phyloP scores from a whole-genome alignment of 1,284 basidiomycete genomes.

The Pseudozyma thailandica region DNA sequence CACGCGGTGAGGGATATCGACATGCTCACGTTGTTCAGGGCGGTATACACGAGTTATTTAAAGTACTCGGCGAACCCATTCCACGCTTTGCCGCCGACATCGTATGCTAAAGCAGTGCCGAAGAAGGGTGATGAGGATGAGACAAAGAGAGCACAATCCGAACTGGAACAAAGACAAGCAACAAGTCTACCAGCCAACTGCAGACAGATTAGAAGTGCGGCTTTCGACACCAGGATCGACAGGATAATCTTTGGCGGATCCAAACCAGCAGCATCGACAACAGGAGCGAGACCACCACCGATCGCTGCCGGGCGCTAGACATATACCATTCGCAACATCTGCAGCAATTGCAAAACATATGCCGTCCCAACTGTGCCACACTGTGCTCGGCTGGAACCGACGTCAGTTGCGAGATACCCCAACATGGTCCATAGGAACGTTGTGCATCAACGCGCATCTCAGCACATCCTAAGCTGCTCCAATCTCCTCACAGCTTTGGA shows the following conservation, averaged over 20 bases:
- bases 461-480: slow-evolving; percentile 7
- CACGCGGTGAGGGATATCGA: slow-evolving; percentile 67
- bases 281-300: slow-evolving; percentile 1
- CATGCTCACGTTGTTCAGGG: slow-evolving; percentile 68
- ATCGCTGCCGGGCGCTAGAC: slow-evolving; percentile 8
- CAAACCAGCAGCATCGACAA: neutral
- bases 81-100: slow-evolving; percentile 33
- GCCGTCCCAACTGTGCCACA: neutral
- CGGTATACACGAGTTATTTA: slow-evolving; percentile 67
- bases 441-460: slow-evolving; percentile 2
- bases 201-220: slow-evolving; percentile 32
- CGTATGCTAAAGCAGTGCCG: slow-evolving; percentile 1
- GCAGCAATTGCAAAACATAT: slow-evolving; percentile 1
- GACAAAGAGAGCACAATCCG: slow-evolving; percentile 7
- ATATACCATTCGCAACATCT: neutral
- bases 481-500: slow-evolving; percentile 6
- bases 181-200: slow-evolving; percentile 21
- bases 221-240: slow-evolving; percentile 38
- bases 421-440: slow-evolving; percentile 14
- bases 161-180: slow-evolving; percentile 23
- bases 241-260: slow-evolving; percentile 24
- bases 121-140: neutral
- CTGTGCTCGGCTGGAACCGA: neutral
- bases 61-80: slow-evolving; percentile 68
- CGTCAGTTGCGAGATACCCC: neutral